Evolutionary conservation across 805 yeast genomes (phyloP).

Genomic region (Yamadazyma tumulicola): DNA sequence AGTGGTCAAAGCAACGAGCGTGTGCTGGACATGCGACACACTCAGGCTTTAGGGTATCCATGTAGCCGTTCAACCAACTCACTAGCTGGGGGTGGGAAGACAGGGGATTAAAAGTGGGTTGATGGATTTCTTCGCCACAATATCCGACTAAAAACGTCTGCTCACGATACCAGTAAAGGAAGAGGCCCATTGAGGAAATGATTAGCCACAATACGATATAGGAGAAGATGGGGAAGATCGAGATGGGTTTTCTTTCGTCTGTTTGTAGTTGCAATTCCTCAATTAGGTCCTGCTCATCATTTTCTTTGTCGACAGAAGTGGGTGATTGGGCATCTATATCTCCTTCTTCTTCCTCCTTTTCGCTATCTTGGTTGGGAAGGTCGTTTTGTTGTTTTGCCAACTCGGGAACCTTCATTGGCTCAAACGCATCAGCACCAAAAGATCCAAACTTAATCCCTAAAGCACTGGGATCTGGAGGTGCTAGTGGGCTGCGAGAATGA

Average conservation of each 20-base stretch:
- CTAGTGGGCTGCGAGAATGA: too few relatives aligned
- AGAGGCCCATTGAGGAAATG: slow-evolving; percentile 34
- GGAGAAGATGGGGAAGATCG: slow-evolving; percentile 3
- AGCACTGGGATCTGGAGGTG: background rate
- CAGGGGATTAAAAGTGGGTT: slow-evolving; percentile 36
- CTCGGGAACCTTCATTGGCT: slow-evolving; percentile 2
- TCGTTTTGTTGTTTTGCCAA: too few relatives aligned
- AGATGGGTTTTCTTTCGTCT: too few relatives aligned
- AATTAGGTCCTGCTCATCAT: too few relatives aligned
- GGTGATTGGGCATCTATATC: slow-evolving; percentile 4
- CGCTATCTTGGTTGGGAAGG: slow-evolving; percentile 3
- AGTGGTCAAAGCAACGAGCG: slow-evolving; percentile 64
- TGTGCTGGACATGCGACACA: slow-evolving; percentile 82
- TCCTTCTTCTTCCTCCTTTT: slow-evolving; percentile 4
- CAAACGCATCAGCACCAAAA: too few relatives aligned
- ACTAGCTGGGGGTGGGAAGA: slow-evolving; percentile 26
- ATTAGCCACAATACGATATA: slow-evolving; percentile 24
- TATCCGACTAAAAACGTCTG: slow-evolving; percentile 64
- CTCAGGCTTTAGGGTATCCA: slow-evolving; percentile 50
- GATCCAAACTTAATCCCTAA: slow-evolving; percentile 5
- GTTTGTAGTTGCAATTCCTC: slow-evolving; percentile 1
- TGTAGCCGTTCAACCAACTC: slow-evolving; percentile 38
- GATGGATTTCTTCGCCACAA: slow-evolving; percentile 62
- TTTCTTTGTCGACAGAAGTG: too few relatives aligned
- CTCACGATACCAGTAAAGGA: slow-evolving; percentile 60